Evolutionary conservation across 1,284 basidiomycete species (phyloP), one percentile per base, ranked within the genome.

Genomic region (Hypsizygus ulmarius): DNA sequence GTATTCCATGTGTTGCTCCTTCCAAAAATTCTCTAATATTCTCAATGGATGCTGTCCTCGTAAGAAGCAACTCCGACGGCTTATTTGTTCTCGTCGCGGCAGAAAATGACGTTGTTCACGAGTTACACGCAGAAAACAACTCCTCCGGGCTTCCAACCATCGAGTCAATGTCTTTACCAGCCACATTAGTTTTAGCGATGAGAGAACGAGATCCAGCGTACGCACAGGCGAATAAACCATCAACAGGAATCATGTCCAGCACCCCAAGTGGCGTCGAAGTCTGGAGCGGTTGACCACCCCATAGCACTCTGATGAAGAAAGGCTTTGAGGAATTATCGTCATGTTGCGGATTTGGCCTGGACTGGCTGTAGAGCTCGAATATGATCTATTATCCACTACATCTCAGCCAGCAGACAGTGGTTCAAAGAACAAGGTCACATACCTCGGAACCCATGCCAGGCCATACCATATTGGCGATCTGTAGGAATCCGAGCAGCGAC

Each of bases 381-480:
- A 69, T 66, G 18, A 73, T 55, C 63, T 66, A 18, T 21, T 19
- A 32, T 18, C 10, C 7, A 21, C n/a, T 21, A 18, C 27, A 28
- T 19, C n/a, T 38, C 16, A 50, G 29, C 14, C 14, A 6, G 7
- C 19, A 30, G 6, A 32, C 8, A 8, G 9, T 8, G 6, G 11
- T 32, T 6, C 10, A 11, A 1, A 34, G 10, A 28, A 11, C 33
- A n/a, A 38, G 39, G 3, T 7, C 10, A 41, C 40, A 11, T 50
- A 65, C 67, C 53, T 74, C 72, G 16, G 71, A 68, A 15, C 72
- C 72, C 73, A 75, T 77, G 33, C 74, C 74, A 12, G 74, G 74
- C 74, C 74, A 77, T 12, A 72, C 71, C 73, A 76, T 77, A 37
- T 69, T 56, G 2, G 67, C 62, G 11, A 75, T 64, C 54, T 77